A percentile compares a stretch with the other conserved stretches of the same genome.
These are phyloP conservation scores for Guadua angustifolia DNA, from an alignment of 176 grass and related monocot genomes.

Conservation along the genomic window DNA sequence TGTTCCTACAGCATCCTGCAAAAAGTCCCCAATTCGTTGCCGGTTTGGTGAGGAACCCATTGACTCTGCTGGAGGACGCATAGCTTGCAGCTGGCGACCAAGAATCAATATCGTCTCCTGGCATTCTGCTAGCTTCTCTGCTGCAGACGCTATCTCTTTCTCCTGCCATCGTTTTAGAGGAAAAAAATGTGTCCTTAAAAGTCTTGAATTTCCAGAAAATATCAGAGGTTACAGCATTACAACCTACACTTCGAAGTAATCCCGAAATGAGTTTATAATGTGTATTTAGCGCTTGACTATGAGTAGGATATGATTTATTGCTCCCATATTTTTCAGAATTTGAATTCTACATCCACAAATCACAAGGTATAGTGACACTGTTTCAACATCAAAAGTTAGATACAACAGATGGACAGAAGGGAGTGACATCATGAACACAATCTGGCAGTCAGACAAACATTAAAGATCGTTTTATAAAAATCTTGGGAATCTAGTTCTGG, in stretches of 20 bases:
- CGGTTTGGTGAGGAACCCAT: conserved; percentile 61
- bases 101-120: conserved; percentile 95
- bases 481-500: not conserved
- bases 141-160: conserved; percentile 81
- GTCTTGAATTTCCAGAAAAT: conserved; percentile 25
- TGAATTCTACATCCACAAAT: conserved; percentile 6
- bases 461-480: conserved; percentile 8
- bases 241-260: conserved; percentile 20
- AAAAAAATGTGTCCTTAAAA: not conserved
- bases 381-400: conserved; percentile 24
- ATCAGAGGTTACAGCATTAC: not conserved
- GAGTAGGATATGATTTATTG: conserved; percentile 5
- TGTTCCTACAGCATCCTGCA: conserved; percentile 56
- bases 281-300: not conserved
- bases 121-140: conserved; percentile 95
- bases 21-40: conserved; percentile 56
- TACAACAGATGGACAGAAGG: not conserved
- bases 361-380: conserved; percentile 19
- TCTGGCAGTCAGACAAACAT: conserved; percentile 14
- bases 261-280: conserved; percentile 13
- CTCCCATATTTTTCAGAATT: conserved; percentile 9
- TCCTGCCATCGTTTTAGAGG: conserved; percentile 57
- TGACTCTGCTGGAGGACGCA: conserved; percentile 73
- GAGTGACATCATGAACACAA: not conserved
- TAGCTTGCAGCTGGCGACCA: conserved; percentile 82